phyloP scores from a whole-genome alignment of 2,329 filamentous ascomycete genomes.

The Beauveria asiatica region DNA sequence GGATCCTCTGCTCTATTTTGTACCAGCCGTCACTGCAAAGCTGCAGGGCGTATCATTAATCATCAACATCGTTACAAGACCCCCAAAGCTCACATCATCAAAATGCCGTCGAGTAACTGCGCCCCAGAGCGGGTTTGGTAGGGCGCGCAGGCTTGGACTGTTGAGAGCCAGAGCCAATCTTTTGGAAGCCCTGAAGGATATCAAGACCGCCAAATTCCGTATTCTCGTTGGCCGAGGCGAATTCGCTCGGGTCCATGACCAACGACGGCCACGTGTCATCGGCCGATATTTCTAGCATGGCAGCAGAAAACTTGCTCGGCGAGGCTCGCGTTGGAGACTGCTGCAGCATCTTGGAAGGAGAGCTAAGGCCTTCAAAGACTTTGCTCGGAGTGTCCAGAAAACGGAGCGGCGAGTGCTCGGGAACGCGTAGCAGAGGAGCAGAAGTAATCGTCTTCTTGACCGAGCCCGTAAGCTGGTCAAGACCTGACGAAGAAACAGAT shows the following conservation, averaged over 20 bases:
- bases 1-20: slow-evolving; percentile 9
- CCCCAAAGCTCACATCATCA: slow-evolving; percentile 15
- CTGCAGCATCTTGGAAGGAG: slow-evolving; percentile 44
- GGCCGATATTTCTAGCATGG: slow-evolving; percentile 25
- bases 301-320: slow-evolving; percentile 39
- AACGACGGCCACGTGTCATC: slow-evolving; percentile 32
- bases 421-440: slow-evolving; percentile 41
- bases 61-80: slow-evolving; percentile 15
- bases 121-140: slow-evolving; percentile 28
- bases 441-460: slow-evolving; percentile 44
- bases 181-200: slow-evolving; percentile 67
- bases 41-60: slow-evolving; percentile 4
- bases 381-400: slow-evolving; percentile 50
- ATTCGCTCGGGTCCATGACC: slow-evolving; percentile 30
- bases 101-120: slow-evolving; percentile 30
- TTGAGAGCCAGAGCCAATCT: slow-evolving; percentile 50
- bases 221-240: slow-evolving; percentile 32
- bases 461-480: slow-evolving; percentile 51
- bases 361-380: slow-evolving; percentile 44
- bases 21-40: slow-evolving; percentile 1
- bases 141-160: slow-evolving; percentile 21
- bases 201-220: slow-evolving; percentile 56
- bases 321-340: slow-evolving; percentile 32
- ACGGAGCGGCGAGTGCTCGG: slow-evolving; percentile 30
- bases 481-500: slow-evolving; percentile 51